Conservation (phyloP, 1,284 basidiomycete genomes). For the Apiotrichum akiyoshidainum region DNA sequence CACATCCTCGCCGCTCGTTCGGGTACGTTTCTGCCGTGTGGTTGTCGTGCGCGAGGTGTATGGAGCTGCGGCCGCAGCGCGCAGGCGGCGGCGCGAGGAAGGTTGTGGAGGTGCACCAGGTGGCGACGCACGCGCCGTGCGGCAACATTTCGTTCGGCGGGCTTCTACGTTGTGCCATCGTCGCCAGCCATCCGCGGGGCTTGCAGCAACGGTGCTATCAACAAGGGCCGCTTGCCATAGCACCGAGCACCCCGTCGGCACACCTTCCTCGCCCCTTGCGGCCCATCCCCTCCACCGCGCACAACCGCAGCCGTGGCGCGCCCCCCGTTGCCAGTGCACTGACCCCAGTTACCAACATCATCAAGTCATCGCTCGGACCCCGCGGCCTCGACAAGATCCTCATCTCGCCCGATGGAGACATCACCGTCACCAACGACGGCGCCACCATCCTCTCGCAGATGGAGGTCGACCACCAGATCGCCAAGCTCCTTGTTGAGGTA, state of each 20-base stretch:
- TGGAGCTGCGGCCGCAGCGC: too few relatives aligned
- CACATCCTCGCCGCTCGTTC: slow-evolving; percentile 86
- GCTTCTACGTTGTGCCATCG: too few relatives aligned
- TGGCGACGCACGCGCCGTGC: too few relatives aligned
- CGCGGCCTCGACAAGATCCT: slow-evolving; percentile 98
- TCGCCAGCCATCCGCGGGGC: too few relatives aligned
- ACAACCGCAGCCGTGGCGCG: too few relatives aligned
- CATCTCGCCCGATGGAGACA: slow-evolving; percentile 96
- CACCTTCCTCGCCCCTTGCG: not conserved
- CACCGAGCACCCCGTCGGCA: not conserved
- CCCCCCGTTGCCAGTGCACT: not conserved
- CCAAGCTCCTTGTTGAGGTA: slow-evolving; percentile 92
- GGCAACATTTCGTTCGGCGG: too few relatives aligned
- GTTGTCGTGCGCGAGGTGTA: too few relatives aligned
- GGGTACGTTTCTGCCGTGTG: slow-evolving; percentile 17
- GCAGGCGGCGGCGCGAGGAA: too few relatives aligned
- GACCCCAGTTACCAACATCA: slow-evolving; percentile 80
- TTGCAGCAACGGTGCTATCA: too few relatives aligned
- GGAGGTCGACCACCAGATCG: slow-evolving; percentile 98
- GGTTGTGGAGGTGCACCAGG: too few relatives aligned
- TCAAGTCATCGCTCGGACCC: slow-evolving; percentile 91
- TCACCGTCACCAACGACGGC: slow-evolving; percentile 98
- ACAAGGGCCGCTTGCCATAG: too few relatives aligned
- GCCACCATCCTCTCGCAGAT: slow-evolving; percentile 93
- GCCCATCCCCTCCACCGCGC: not conserved